Base-by-base conservation (phyloP, 306 rosid genomes). In the Vigna mungo region DNA sequence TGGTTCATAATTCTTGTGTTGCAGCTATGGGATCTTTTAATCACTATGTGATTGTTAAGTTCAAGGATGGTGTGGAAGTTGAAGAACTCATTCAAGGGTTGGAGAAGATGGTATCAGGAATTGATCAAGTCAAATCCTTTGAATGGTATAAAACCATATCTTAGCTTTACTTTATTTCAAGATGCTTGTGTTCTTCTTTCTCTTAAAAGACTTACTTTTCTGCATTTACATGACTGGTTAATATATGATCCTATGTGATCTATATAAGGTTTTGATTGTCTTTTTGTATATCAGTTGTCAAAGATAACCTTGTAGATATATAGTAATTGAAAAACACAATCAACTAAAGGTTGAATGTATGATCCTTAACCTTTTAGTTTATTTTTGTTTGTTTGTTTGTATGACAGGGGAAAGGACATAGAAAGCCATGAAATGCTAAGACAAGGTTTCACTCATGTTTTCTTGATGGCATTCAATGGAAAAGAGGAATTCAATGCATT, bases 371-470 rank as follows among this genome's bases (percentile, higher is more conserved):
- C 5, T 25, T 65, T 51, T 36, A 63, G 63, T 15, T n/a, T n/a
- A n/a, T n/a, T n/a, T n/a, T n/a, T n/a, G 11, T 53, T 8, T 21
- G 11, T 53, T 8, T 21, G 23, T 21, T 21, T 27, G 13, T 15
- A 6, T 61, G 78, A 79, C 80, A 90, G 97, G 97, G 97, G 97
- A 68, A 81, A 90, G 23, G 97, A 92, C 71, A 64, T 78, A 53
- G 97, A 90, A 71, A 89, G 89, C 80, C 88, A 46, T n/a, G 97
- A 92, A 5, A 58, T 85, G 87, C 90, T 94, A 6, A 87, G 87
- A 58, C 97, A 92, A 75, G 98, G 98, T 58, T 94, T 85, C 68
- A 94, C 96, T 41, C 97, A 94, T 86, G 95, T 85, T 36, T 85
- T 94, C 88, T 71, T 87, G 81, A 92, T 89, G 91, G 86, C 96